Evolutionary conservation across 768 basidiomycete species (phyloP).

Genomic region (Leccinum broughii): DNA sequence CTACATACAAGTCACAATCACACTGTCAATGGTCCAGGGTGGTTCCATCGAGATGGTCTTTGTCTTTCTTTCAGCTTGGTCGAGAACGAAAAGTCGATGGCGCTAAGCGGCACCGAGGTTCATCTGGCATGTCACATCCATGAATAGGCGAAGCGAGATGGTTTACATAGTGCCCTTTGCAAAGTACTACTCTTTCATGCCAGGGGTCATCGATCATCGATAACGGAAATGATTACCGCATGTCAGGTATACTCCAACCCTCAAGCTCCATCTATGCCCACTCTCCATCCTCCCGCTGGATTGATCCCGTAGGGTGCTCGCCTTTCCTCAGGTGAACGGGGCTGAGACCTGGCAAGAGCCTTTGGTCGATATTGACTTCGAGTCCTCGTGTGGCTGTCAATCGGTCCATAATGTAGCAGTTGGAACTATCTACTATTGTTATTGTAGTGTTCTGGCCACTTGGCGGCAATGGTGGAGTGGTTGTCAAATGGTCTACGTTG

Average conservation of each 20-base stretch:
- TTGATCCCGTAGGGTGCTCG: not conserved
- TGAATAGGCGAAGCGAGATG: not conserved
- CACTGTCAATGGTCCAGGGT: not conserved
- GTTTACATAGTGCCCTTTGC: not conserved
- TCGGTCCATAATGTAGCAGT: not conserved
- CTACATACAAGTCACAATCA: slow-evolving; percentile 7
- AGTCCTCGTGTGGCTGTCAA: not conserved
- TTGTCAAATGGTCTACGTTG: not conserved
- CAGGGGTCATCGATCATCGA: slow-evolving; percentile 9
- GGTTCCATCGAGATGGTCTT: slow-evolving; percentile 7
- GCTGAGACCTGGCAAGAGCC: not conserved
- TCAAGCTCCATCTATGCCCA: not conserved
- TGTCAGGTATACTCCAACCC: slow-evolving; percentile 7
- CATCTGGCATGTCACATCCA: too few relatives aligned
- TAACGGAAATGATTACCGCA: slow-evolving; percentile 31
- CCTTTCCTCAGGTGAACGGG: not conserved
- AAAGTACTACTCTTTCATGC: not conserved
- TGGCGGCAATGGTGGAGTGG: slow-evolving; percentile 3
- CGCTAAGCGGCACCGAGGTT: not conserved
- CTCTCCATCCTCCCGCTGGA: not conserved
- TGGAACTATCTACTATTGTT: not conserved
- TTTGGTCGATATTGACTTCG: not conserved
- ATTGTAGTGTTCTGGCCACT: not conserved
- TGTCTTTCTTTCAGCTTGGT: slow-evolving; percentile 1
- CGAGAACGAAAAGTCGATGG: not conserved